Conservation (phyloP, 164 flowering plant species). For the Saururus chinensis region DNA sequence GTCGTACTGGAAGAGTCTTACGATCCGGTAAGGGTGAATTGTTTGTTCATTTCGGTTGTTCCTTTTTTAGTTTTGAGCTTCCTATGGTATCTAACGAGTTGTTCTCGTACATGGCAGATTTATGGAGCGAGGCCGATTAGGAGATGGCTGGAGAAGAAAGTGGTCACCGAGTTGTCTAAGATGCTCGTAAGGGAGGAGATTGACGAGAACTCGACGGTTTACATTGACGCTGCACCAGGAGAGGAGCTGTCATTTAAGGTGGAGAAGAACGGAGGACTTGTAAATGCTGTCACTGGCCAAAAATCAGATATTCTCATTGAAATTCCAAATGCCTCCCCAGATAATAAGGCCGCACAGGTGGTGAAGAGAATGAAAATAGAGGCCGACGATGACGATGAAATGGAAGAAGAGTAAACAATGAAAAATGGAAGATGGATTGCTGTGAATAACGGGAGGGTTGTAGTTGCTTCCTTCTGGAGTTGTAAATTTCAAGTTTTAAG, state of each 20-base stretch:
- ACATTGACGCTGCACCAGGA: constrained; percentile 40
- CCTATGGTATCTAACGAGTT: background rate
- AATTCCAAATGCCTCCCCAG: constrained; percentile 33
- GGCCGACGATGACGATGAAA: constrained; percentile 6
- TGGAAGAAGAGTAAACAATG: constrained; percentile 5
- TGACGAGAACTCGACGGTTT: constrained; percentile 87
- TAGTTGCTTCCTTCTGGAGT: too few relatives aligned
- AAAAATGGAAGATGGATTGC: background rate
- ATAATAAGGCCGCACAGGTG: constrained; percentile 32
- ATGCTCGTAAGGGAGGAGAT: constrained; percentile 75
- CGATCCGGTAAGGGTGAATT: constrained; percentile 52
- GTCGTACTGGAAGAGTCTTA: constrained; percentile 60
- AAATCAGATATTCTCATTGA: constrained; percentile 47
- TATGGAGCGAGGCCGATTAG: constrained; percentile 90
- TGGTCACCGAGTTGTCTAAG: constrained; percentile 71
- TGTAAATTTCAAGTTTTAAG: too few relatives aligned
- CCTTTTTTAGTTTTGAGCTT: too few relatives aligned
- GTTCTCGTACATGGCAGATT: constrained; percentile 26
- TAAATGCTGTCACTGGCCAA: constrained; percentile 42
- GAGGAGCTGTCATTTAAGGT: constrained; percentile 22
- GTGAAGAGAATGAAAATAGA: constrained; percentile 63
- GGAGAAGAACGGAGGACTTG: constrained; percentile 52
- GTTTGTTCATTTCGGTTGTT: background rate
- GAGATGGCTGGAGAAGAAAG: constrained; percentile 85
- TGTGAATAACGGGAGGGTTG: too few relatives aligned